phyloP scores from a whole-genome alignment of 345 rosid species.

The Fremontodendron californicum region DNA sequence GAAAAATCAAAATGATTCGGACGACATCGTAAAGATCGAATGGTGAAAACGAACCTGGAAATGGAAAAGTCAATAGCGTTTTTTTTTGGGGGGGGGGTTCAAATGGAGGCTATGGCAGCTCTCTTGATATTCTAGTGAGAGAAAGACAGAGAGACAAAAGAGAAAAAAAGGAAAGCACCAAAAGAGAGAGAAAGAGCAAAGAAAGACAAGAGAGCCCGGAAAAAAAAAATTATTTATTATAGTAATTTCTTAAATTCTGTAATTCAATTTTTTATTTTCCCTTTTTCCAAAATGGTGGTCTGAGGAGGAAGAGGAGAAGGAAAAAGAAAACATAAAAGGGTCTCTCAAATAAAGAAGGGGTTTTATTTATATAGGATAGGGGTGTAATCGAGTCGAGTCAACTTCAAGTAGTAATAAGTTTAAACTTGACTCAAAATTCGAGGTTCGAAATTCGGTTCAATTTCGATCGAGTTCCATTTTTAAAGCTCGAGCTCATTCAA shows the following conservation, averaged over 20 bases:
- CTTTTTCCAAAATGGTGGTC: not conserved
- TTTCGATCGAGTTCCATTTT: too few relatives aligned
- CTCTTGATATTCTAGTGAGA: constrained; percentile 44
- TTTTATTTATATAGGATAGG: too few relatives aligned
- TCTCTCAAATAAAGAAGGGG: not conserved
- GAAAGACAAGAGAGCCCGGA: constrained; percentile 20
- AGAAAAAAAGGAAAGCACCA: constrained; percentile 22
- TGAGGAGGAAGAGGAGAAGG: too few relatives aligned
- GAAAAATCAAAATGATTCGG: not conserved
- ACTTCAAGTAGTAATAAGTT: too few relatives aligned
- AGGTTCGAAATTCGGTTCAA: too few relatives aligned
- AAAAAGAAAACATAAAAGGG: too few relatives aligned
- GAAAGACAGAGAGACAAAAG: constrained; percentile 14
- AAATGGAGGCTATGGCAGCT: constrained; percentile 44
- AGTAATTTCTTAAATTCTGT: not conserved
- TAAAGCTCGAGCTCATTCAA: too few relatives aligned
- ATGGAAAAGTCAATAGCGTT: constrained; percentile 29
- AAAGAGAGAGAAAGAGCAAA: constrained; percentile 27
- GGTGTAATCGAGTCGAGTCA: too few relatives aligned
- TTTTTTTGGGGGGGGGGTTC: not conserved
- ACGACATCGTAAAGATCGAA: constrained; percentile 43
- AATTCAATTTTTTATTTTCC: not conserved
- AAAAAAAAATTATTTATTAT: constrained; percentile 12
- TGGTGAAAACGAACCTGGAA: constrained; percentile 34
- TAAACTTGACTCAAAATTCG: too few relatives aligned